Base-by-base conservation (phyloP, 164 flowering plant genomes). In the Amborella trichopoda region DNA sequence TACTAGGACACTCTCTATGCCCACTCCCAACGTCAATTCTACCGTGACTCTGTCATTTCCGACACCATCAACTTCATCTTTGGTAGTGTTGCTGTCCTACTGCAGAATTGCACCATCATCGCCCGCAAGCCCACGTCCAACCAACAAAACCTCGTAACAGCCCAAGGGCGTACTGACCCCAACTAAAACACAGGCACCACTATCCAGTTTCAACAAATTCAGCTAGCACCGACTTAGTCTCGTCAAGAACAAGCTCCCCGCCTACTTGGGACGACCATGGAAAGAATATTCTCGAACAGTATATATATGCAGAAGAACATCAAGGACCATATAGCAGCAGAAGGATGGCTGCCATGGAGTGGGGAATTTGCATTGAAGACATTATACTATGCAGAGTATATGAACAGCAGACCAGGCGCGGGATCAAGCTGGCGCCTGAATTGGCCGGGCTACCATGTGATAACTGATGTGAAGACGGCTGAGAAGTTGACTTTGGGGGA, bases 1-100 rank as follows among this genome's bases (percentile, higher is more conserved):
- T 76, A 73, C 78, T 89, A 82, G 50, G 79, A 76, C 69, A 71
- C 89, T 2, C 86, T 86, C 62, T 87, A 75, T 60, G 59, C 72
- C 2, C 85, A 78, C 61, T 48, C 71, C 42, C 58, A 75, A 52
- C 77, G 84, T 11, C 96, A 87, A 17, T 83, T 71, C 76, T 87
- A 77, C 71, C 72, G 96, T 17, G 80, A 83, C 62, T 87, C 94
- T 68, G 50, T 53, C 54, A 68, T 87, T 67, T 23, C 71, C 2
- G 94, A 94, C 48, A 79, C 96, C 56, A 65, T 81, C 28, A 90
- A 87, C 59, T 73, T 81, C 71, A 64, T 87, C 64, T 81, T 81
- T 26, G 96, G 96, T 2, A 60, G 81, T 46, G 75, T 76, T 3
- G 54, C 60, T 0, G 78, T 61, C 3, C 66, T 64, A 3, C 18